phyloP scores from a whole-genome alignment of 2,329 filamentous ascomycete species.

The Pseudocercospora eumusae region DNA sequence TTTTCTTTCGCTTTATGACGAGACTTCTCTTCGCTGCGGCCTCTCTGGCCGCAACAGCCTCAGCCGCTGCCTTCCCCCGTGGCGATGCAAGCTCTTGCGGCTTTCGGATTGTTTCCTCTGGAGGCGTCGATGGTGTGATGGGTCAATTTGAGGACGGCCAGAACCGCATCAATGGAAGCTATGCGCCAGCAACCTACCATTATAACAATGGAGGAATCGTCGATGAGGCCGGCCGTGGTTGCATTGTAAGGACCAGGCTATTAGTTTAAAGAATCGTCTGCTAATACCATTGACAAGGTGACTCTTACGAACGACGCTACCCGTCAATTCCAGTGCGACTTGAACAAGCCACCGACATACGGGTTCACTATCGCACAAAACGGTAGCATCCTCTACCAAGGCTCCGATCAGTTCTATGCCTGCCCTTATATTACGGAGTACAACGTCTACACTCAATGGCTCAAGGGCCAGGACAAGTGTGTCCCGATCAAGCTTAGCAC shows the following conservation, averaged over 20 bases:
- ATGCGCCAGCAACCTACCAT: conserved; percentile 16
- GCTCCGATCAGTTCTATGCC: conserved; percentile 25
- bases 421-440: conserved; percentile 25
- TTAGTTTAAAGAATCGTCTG: no score
- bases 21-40: conserved; percentile 21
- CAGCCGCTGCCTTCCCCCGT: conserved; percentile 20
- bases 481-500: conserved; percentile 23
- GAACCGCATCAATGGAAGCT: conserved; percentile 18
- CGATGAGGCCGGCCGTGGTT: conserved; percentile 12
- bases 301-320: conserved; percentile 32
- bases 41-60: conserved; percentile 17
- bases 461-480: conserved; percentile 24
- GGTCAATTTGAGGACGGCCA: conserved; percentile 30
- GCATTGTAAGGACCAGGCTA: background rate
- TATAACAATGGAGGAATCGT: conserved; percentile 15
- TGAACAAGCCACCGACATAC: conserved; percentile 18
- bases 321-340: conserved; percentile 28
- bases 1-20: conserved; percentile 20
- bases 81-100: conserved; percentile 24
- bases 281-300: background rate
- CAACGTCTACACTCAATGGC: conserved; percentile 24
- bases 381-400: conserved; percentile 21
- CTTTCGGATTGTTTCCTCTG: conserved; percentile 29
- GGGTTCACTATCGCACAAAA: conserved; percentile 24
- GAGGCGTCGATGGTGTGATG: conserved; percentile 26